These are phyloP conservation scores for Lactifluus pinguis DNA, from an alignment of 768 basidiomycete genomes.

Conservation along the genomic window DNA sequence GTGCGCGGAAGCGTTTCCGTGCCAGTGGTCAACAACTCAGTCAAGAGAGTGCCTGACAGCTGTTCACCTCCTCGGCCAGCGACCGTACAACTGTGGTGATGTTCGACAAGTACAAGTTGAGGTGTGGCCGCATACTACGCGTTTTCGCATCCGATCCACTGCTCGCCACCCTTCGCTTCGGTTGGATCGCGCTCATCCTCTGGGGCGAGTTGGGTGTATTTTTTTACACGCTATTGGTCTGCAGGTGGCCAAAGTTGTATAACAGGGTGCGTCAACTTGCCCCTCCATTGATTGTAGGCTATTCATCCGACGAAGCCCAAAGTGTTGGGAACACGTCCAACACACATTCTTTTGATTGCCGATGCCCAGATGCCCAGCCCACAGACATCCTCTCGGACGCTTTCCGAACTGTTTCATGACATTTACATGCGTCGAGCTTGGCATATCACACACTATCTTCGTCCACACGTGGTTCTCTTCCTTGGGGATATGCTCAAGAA, in stretches of 20 bases:
- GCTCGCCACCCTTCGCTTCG: constrained; percentile 30
- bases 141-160: constrained; percentile 4
- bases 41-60: no score
- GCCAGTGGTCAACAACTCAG: no score
- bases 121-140: not conserved
- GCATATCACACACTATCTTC: constrained; percentile 49
- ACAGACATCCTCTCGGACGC: constrained; percentile 58
- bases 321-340: constrained; percentile 14
- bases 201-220: constrained; percentile 69
- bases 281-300: not conserved
- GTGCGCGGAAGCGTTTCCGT: no score
- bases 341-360: constrained; percentile 69
- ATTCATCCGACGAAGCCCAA: not conserved
- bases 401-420: constrained; percentile 62
- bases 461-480: constrained; percentile 68
- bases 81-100: not conserved
- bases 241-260: constrained; percentile 46
- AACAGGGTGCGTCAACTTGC: not conserved
- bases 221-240: constrained; percentile 35
- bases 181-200: constrained; percentile 55
- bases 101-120: not conserved
- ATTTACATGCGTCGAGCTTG: constrained; percentile 80
- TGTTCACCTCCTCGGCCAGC: no score
- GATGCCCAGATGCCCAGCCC: constrained; percentile 72
- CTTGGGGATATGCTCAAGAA: constrained; percentile 91